These are phyloP conservation scores for Acanthamoeba royreba DNA, from an alignment of 208 protist genomes.

Conservation along the genomic window DNA sequence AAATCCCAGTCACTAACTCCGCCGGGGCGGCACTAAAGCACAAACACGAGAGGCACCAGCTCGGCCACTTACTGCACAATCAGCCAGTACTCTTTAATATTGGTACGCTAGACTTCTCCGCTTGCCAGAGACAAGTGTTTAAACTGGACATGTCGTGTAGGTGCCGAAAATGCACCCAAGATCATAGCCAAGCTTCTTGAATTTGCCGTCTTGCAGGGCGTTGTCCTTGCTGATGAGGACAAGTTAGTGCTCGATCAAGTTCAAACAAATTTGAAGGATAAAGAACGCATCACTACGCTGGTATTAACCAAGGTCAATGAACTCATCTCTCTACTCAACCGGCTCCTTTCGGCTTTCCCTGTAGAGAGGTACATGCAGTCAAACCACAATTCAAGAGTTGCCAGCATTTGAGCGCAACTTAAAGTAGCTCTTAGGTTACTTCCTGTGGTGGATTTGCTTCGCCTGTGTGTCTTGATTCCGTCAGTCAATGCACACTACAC, in stretches of 20 bases:
- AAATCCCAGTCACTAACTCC: neutral
- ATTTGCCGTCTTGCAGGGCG: neutral
- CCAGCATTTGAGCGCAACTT: neutral
- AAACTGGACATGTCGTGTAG: neutral
- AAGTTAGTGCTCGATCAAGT: neutral
- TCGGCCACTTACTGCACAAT: neutral
- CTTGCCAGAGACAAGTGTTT: too few relatives aligned
- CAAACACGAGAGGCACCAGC: neutral
- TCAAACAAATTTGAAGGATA: neutral
- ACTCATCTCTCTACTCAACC: neutral
- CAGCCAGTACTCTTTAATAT: conserved; percentile 22
- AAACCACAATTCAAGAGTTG: too few relatives aligned
- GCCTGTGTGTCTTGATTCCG: neutral
- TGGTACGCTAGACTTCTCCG: neutral
- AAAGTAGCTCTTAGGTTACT: neutral
- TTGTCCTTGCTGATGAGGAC: neutral
- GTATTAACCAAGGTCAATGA: neutral
- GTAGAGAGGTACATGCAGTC: conserved; percentile 10
- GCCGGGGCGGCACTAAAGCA: neutral
- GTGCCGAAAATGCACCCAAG: conserved; percentile 39
- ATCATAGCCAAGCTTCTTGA: conserved; percentile 14
- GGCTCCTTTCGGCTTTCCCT: neutral
- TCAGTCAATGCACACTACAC: conserved; percentile 6
- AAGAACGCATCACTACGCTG: neutral
- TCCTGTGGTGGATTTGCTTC: neutral